Conservation (phyloP, 805 yeast genomes). For the Candida qinlingensis region DNA sequence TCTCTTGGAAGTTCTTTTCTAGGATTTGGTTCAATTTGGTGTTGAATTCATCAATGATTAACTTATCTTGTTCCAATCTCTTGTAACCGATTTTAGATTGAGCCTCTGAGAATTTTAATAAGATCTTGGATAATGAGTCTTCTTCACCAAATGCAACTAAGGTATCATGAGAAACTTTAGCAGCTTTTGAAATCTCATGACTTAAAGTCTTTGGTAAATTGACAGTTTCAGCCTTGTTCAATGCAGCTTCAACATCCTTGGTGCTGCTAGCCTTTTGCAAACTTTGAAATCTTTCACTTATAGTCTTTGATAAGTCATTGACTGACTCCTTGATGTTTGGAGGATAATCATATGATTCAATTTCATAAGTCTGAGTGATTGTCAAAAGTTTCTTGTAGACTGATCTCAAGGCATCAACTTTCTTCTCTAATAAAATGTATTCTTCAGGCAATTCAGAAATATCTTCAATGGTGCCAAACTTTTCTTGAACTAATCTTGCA, state of each 20-base stretch:
- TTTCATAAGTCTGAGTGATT: constrained; percentile 59
- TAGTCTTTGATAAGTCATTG: constrained; percentile 52
- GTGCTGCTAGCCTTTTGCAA: constrained; percentile 61
- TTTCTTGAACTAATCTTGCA: constrained; percentile 71
- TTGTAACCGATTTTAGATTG: constrained; percentile 62
- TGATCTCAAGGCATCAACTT: constrained; percentile 49
- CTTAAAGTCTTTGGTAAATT: constrained; percentile 63
- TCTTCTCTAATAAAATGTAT: constrained; percentile 66
- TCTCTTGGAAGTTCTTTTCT: constrained; percentile 54
- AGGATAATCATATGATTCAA: constrained; percentile 78
- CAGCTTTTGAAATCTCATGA: constrained; percentile 60
- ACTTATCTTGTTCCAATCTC: constrained; percentile 64
- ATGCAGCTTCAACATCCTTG: constrained; percentile 50
- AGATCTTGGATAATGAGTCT: constrained; percentile 19
- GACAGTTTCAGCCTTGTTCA: constrained; percentile 6
- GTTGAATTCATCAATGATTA: constrained; percentile 56
- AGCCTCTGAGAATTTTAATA: constrained; percentile 45
- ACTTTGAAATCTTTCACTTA: constrained; percentile 51
- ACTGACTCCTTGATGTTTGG: constrained; percentile 69
- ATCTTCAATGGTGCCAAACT: constrained; percentile 73
- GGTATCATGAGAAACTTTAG: constrained; percentile 44
- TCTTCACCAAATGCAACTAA: constrained; percentile 29
- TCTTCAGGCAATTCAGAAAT: constrained; percentile 82
- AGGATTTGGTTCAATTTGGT: constrained; percentile 46
- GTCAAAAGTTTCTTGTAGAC: constrained; percentile 12